phyloP scores from a whole-genome alignment of 1,284 basidiomycete genomes.

The Boletus sp. region DNA sequence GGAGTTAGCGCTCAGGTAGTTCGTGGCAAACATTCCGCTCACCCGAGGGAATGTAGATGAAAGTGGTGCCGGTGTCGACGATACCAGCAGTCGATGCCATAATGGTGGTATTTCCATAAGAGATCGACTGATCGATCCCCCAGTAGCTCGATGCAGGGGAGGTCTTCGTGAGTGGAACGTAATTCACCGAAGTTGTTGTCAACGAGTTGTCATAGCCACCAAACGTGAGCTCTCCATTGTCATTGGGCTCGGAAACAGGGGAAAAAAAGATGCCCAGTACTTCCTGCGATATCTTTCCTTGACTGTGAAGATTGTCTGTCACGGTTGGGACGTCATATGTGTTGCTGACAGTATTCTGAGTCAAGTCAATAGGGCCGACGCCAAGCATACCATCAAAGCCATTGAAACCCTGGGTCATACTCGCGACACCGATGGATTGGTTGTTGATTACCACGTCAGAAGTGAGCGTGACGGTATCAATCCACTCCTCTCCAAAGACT shows the following conservation, averaged over 20 bases:
- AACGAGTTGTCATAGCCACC: conserved; percentile 46
- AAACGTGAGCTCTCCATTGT: conserved; percentile 44
- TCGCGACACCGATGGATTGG: conserved; percentile 55
- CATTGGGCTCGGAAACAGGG: too few relatives aligned
- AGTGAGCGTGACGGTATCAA: conserved; percentile 48
- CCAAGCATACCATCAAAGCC: conserved; percentile 57
- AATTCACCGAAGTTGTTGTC: conserved; percentile 45
- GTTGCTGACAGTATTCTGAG: conserved; percentile 35
- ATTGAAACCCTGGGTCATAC: conserved; percentile 28
- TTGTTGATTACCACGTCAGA: conserved; percentile 42
- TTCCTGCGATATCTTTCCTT: conserved; percentile 43
- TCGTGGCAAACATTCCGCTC: background rate
- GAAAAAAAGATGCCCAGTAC: conserved; percentile 51
- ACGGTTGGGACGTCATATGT: conserved; percentile 39
- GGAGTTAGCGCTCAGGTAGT: background rate
- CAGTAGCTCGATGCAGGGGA: conserved; percentile 46
- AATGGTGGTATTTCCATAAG: conserved; percentile 42
- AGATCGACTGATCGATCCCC: conserved; percentile 53
- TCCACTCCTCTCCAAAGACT: conserved; percentile 52
- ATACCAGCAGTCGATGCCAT: conserved; percentile 35
- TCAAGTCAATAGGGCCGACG: conserved; percentile 52
- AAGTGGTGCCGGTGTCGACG: conserved; percentile 45
- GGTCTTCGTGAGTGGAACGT: conserved; percentile 49
- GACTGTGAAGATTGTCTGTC: conserved; percentile 41
- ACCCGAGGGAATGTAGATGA: conserved; percentile 41